Evolutionary conservation across 768 basidiomycete species (phyloP).

Genomic region (Sutorius australiensis): DNA sequence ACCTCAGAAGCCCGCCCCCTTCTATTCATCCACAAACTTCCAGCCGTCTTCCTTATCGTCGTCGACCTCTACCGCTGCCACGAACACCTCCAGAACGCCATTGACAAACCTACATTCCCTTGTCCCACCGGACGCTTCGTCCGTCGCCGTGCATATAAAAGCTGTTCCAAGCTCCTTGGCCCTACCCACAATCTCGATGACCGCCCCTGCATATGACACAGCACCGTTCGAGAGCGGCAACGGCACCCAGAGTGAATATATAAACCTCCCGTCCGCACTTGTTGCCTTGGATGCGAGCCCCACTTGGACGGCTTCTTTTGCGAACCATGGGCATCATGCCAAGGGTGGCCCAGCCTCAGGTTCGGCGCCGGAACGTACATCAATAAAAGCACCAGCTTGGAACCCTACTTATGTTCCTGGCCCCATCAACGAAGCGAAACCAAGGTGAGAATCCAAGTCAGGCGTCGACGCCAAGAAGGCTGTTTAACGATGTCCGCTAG

Average conservation of each 20-base stretch:
- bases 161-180: neutral
- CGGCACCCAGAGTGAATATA: neutral
- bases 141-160: neutral
- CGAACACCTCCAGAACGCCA: neutral
- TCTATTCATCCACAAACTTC: neutral
- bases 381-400: neutral
- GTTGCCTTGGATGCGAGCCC: neutral
- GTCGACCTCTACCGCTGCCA: neutral
- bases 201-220: neutral
- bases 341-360: neutral
- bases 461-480: neutral
- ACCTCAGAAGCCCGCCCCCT: neutral
- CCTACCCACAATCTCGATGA: neutral
- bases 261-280: neutral
- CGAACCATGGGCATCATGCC: neutral
- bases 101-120: neutral
- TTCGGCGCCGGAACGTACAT: neutral
- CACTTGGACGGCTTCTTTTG: neutral
- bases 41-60: neutral
- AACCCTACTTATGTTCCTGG: neutral
- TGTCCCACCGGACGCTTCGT: neutral
- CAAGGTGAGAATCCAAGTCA: constrained; percentile 7
- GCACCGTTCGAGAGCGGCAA: neutral
- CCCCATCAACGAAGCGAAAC: neutral
- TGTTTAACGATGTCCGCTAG: neutral